Evolutionary conservation across 768 basidiomycete genomes (phyloP).

Genomic region (Xerocomellus dryophilus): DNA sequence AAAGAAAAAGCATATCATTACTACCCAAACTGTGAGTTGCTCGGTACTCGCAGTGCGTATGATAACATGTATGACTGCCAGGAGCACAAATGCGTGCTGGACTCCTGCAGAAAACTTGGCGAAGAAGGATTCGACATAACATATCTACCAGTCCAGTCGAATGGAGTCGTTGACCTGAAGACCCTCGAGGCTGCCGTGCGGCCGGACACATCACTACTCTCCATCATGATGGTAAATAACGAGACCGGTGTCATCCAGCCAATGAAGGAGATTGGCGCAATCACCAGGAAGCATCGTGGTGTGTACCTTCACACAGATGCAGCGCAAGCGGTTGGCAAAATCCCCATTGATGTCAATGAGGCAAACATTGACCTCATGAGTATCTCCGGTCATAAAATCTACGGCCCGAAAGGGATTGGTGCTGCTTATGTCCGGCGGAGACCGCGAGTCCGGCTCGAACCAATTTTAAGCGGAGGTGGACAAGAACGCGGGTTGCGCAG

Average conservation of each 20-base stretch:
- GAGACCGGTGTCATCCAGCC: constrained; percentile 99
- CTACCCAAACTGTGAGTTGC: constrained; percentile 79
- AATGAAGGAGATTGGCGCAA: constrained; percentile 87
- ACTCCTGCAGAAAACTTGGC: constrained; percentile 91
- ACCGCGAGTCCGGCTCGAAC: constrained; percentile 91
- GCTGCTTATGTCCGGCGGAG: constrained; percentile 90
- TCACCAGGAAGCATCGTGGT: constrained; percentile 82
- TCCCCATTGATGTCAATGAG: constrained; percentile 89
- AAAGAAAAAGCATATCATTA: constrained; percentile 91
- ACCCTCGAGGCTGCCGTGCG: constrained; percentile 85
- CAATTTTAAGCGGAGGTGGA: constrained; percentile 92
- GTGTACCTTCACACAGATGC: constrained; percentile 97
- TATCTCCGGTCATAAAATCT: constrained; percentile 96
- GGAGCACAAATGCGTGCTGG: constrained; percentile 99
- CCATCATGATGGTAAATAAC: constrained; percentile 99
- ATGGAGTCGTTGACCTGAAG: constrained; percentile 77
- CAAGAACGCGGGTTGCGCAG: constrained; percentile 94
- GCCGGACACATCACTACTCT: constrained; percentile 90
- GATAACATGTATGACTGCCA: constrained; percentile 28
- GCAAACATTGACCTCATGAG: constrained; percentile 95
- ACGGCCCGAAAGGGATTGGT: constrained; percentile 96
- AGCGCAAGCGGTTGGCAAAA: constrained; percentile 92
- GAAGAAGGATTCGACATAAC: constrained; percentile 98
- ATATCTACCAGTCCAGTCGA: constrained; percentile 89
- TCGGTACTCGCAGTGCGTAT: neutral